Conservation (phyloP, 2,329 filamentous ascomycete species). For the Scedosporium aurantiacum region DNA sequence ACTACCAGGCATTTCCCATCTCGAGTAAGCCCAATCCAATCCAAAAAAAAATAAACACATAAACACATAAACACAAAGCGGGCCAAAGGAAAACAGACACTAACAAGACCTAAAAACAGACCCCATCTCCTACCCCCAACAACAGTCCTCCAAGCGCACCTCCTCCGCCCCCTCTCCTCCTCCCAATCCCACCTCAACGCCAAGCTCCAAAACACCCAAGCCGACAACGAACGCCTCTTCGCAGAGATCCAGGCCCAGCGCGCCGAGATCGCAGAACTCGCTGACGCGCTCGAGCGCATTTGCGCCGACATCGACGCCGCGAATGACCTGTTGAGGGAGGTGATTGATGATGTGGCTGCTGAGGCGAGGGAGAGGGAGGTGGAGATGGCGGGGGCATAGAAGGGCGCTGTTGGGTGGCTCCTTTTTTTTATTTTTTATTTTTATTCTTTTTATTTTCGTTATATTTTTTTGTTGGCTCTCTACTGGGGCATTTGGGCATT, state of each 20-base stretch:
- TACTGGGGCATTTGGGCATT: no score
- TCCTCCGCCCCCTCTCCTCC: constrained; percentile 37
- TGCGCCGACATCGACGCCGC: constrained; percentile 45
- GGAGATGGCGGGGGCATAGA: constrained; percentile 22
- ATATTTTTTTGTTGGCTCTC: no score
- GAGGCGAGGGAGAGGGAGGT: constrained; percentile 37
- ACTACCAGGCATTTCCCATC: not conserved
- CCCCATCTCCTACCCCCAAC: constrained; percentile 46
- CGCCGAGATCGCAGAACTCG: constrained; percentile 39
- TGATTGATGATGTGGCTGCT: constrained; percentile 35
- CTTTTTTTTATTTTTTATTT: no score
- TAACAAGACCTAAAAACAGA: constrained; percentile 18
- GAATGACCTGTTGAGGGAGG: constrained; percentile 33
- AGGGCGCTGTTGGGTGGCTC: no score
- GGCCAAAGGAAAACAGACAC: constrained; percentile 8
- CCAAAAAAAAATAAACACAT: constrained; percentile 1
- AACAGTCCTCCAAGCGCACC: constrained; percentile 42
- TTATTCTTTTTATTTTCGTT: no score
- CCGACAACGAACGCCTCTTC: constrained; percentile 43
- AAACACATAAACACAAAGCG: not conserved
- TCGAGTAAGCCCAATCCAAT: not conserved
- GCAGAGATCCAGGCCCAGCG: constrained; percentile 42
- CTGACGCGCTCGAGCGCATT: constrained; percentile 37
- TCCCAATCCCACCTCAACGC: constrained; percentile 48
- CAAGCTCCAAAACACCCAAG: constrained; percentile 43